phyloP scores from a whole-genome alignment of 164 flowering plant genomes.

The Aristolochia fimbriata region DNA sequence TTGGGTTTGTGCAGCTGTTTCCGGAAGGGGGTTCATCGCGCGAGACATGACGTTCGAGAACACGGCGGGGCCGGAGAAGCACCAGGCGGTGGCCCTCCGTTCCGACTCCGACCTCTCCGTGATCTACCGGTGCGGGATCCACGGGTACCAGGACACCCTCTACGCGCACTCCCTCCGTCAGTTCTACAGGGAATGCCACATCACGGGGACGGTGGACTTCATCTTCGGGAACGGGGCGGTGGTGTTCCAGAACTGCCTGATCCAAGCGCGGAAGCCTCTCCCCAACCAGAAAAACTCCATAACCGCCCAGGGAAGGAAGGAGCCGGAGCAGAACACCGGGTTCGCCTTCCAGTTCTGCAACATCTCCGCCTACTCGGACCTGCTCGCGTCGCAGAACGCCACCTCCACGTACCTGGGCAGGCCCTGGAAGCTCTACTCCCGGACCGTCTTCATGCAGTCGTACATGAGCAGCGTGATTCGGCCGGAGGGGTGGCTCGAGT shows the following conservation, averaged over 20 bases:
- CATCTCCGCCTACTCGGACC: constrained; percentile 51
- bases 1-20: constrained; percentile 23
- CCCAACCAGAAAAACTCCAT: constrained; percentile 72
- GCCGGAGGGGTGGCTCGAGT: constrained; percentile 80
- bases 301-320: constrained; percentile 81
- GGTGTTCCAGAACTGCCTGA: constrained; percentile 63
- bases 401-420: constrained; percentile 64
- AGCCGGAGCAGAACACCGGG: constrained; percentile 53
- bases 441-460: constrained; percentile 61
- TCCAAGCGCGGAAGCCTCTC: constrained; percentile 49
- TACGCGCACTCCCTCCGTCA: constrained; percentile 62
- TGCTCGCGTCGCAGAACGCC: constrained; percentile 22
- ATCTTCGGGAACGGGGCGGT: constrained; percentile 73
- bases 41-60: constrained; percentile 44
- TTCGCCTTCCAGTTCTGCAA: constrained; percentile 73
- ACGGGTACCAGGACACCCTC: constrained; percentile 51
- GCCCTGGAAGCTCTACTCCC: constrained; percentile 76
- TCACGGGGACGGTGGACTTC: constrained; percentile 82
- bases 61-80: constrained; percentile 49
- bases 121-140: constrained; percentile 25
- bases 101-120: constrained; percentile 43
- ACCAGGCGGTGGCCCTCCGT: constrained; percentile 47
- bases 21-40: constrained; percentile 46
- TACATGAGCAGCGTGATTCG: constrained; percentile 36
- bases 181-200: constrained; percentile 69